Percentiles rank a stretch among this genome's conserved stretches.
These are phyloP conservation scores for Leavenworthia alabamica DNA, from an alignment of 345 rosid genomes.

Conservation along the genomic window DNA sequence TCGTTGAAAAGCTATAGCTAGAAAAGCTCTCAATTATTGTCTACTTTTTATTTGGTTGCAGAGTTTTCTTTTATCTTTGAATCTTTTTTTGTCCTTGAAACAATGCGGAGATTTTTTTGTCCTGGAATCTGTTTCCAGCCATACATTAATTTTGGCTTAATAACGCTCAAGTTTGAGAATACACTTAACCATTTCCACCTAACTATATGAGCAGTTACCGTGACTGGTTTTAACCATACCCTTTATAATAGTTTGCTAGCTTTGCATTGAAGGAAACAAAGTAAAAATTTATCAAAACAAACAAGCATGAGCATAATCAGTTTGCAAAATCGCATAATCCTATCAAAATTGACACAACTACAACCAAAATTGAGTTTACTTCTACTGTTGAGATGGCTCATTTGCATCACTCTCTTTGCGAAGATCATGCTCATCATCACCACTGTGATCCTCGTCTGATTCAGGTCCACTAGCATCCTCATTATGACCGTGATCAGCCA, in stretches of 20 bases:
- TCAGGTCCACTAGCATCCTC: constrained; percentile 19
- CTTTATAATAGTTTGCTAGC: no score
- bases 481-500: constrained; percentile 9
- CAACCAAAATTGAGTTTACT: constrained; percentile 3
- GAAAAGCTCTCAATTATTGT: not conserved
- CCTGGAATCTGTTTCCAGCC: no score
- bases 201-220: no score
- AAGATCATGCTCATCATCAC: constrained; percentile 25
- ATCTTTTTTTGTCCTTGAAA: no score
- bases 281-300: constrained; percentile 23
- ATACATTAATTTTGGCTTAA: no score
- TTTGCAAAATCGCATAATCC: constrained; percentile 10
- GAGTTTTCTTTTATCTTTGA: no score
- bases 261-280: no score
- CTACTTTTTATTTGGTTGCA: no score
- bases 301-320: not conserved
- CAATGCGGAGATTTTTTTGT: no score
- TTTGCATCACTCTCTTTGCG: constrained; percentile 4
- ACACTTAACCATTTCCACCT: no score
- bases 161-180: no score
- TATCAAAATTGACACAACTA: constrained; percentile 19
- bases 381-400: constrained; percentile 6
- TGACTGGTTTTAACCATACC: no score
- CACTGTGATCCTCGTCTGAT: constrained; percentile 26
- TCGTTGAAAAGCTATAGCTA: constrained; percentile 34